Base-by-base conservation (phyloP, 345 rosid species). In the Carallia pectinifolia region DNA sequence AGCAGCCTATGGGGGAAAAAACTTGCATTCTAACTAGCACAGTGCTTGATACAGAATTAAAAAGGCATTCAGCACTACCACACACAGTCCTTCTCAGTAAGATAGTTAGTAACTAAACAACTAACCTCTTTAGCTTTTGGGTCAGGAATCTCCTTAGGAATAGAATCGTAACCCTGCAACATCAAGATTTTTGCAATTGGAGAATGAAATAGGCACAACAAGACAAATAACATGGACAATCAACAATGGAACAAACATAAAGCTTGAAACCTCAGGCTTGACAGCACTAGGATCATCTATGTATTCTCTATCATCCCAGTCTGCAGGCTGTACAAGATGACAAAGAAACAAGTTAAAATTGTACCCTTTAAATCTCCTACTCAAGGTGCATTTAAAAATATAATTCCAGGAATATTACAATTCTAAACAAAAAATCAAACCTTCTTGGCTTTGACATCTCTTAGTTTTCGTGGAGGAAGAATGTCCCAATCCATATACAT, bases 401-500 rank as follows among this genome's bases (percentile, higher is more conserved):
- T 19, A 56, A 54, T 17, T 31, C 36, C 48, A 33, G 13, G 5
- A 63, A 33, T 38, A 36, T 23, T 31, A 58, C 47, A 16, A 16
- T 40, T 31, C 53, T 58, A 47, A 50, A 29, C 17, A 3, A 6
- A 64, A 48, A 58, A 68, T 39, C 27, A 44, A 68, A 94, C 98
- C 97, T 84, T 94, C 77, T 85, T 91, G 39, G 95, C 97, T 61
- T 88, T 85, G 36, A 83, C 73, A 74, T 78, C 92, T 79, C 81
- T 94, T 59, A 94, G 82, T 82, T 86, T 94, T 23, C 76, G 83
- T 0, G 98, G 98, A 53, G 98, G 97, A 82, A 94, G 96, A 64
- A 94, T 94, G 69, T 91, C 96, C 97, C 96, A 94, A 61, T 94
- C 97, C 31, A 87, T 81, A 77, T 94, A 91, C 91, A 94, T 81